These are phyloP conservation scores for Ramularia endophylla DNA, from an alignment of 2,329 filamentous ascomycete genomes.

Conservation along the genomic window DNA sequence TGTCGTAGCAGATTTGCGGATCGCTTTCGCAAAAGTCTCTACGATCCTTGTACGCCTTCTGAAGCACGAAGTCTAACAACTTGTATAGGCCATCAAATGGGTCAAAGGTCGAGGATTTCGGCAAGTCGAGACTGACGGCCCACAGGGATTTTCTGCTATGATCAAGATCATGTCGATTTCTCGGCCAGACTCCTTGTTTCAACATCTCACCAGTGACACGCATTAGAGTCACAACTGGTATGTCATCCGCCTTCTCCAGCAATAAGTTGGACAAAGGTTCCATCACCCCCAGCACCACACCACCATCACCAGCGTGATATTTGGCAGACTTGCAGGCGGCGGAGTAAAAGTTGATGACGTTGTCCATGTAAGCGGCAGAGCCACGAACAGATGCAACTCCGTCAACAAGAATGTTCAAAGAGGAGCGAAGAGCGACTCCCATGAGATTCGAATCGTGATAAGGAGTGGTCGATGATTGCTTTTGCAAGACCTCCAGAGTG, in stretches of 20 bases:
- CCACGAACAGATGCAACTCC: slow-evolving; percentile 41
- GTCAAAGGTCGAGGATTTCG: slow-evolving; percentile 43
- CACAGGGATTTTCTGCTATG: slow-evolving; percentile 61
- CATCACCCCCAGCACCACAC: slow-evolving; percentile 59
- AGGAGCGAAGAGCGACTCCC: slow-evolving; percentile 51
- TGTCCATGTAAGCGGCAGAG: slow-evolving; percentile 4
- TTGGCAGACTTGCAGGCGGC: slow-evolving; percentile 46
- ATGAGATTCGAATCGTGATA: slow-evolving; percentile 13
- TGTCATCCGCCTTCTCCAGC: slow-evolving; percentile 8
- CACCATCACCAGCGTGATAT: slow-evolving; percentile 61
- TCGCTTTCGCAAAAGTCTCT: neutral
- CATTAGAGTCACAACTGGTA: slow-evolving; percentile 12
- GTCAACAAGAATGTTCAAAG: slow-evolving; percentile 60
- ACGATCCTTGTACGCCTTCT: slow-evolving; percentile 45
- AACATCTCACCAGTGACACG: slow-evolving; percentile 16
- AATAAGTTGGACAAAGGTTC: slow-evolving; percentile 41
- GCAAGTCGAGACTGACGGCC: slow-evolving; percentile 44
- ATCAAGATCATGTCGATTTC: slow-evolving; percentile 59
- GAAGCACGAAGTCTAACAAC: slow-evolving; percentile 50
- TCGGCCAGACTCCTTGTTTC: slow-evolving; percentile 42
- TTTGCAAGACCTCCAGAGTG: slow-evolving; percentile 6
- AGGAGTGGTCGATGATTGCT: slow-evolving; percentile 2
- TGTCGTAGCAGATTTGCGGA: slow-evolving; percentile 1
- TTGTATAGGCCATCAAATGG: slow-evolving; percentile 63
- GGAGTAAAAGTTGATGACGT: slow-evolving; percentile 25